Conservation (phyloP, 2,329 filamentous ascomycete genomes). For the Cladobotryum mycophilum region DNA sequence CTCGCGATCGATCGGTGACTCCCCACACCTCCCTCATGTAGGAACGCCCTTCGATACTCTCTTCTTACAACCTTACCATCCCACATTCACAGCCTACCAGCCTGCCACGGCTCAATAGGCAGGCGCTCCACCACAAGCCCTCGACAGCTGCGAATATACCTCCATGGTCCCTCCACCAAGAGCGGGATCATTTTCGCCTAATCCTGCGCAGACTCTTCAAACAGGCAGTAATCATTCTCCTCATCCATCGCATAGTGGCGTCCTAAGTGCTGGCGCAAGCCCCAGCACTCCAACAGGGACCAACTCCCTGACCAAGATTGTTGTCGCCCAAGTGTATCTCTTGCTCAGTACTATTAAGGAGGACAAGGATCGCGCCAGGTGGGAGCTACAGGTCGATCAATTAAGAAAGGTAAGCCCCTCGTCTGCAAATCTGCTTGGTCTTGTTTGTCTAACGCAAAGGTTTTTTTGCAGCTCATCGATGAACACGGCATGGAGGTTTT, state of each 20-base stretch:
- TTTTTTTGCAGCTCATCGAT: slow-evolving; percentile 67
- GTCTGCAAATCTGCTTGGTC: not conserved
- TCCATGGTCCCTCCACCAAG: slow-evolving; percentile 55
- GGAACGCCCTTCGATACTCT: slow-evolving; percentile 21
- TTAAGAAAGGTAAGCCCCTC: slow-evolving; percentile 68
- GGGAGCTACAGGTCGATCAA: slow-evolving; percentile 85
- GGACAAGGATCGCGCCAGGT: slow-evolving; percentile 85
- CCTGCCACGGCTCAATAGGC: slow-evolving; percentile 30
- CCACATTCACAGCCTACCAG: slow-evolving; percentile 25
- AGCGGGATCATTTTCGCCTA: slow-evolving; percentile 60
- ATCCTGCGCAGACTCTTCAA: slow-evolving; percentile 51
- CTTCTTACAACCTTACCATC: slow-evolving; percentile 22
- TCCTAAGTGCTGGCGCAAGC: slow-evolving; percentile 54
- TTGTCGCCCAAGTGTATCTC: slow-evolving; percentile 90
- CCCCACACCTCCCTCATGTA: slow-evolving; percentile 26
- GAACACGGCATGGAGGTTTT: slow-evolving; percentile 99
- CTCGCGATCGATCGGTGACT: slow-evolving; percentile 10
- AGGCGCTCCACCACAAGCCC: slow-evolving; percentile 28
- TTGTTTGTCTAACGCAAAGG: slow-evolving; percentile 18
- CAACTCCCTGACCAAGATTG: slow-evolving; percentile 79
- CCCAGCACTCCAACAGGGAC: slow-evolving; percentile 56
- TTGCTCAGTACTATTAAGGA: slow-evolving; percentile 92
- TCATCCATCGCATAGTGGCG: slow-evolving; percentile 50
- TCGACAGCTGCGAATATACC: slow-evolving; percentile 31
- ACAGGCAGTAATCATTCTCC: slow-evolving; percentile 51